Evolutionary conservation across 2,329 filamentous ascomycete genomes (phyloP).

Genomic region (Corynespora cassiicola): DNA sequence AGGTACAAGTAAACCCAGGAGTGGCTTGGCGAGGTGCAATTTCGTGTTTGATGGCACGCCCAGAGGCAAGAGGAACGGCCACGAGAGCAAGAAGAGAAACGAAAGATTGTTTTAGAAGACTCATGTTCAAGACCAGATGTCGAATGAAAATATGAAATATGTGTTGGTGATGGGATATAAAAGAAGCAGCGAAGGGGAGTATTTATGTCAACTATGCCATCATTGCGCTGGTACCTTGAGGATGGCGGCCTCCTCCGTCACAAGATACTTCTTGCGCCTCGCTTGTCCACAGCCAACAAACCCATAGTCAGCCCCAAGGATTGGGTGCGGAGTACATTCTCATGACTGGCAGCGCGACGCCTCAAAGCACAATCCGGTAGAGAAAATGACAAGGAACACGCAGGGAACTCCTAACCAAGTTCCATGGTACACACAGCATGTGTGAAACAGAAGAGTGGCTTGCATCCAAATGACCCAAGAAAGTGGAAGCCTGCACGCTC

Average conservation of each 20-base stretch:
- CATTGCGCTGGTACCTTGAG: no score
- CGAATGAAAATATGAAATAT: conserved; percentile 1
- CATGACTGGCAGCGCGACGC: no score
- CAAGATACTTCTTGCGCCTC: no score
- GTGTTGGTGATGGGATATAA: background rate
- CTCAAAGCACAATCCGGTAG: no score
- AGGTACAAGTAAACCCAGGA: conserved; percentile 22
- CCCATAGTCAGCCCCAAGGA: no score
- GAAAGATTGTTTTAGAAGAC: conserved; percentile 13
- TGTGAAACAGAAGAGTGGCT: conserved; percentile 6
- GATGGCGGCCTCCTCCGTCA: no score
- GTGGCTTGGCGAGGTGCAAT: conserved; percentile 19
- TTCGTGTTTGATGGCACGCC: conserved; percentile 6
- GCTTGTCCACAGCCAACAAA: no score
- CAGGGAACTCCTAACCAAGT: conserved; percentile 1
- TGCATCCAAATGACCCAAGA: no score
- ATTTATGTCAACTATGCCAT: conserved; percentile 4
- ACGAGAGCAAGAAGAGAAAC: conserved; percentile 10
- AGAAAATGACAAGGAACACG: background rate
- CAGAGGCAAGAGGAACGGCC: conserved; percentile 14
- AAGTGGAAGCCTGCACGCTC: no score
- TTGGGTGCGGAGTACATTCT: no score
- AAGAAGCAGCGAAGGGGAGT: no score
- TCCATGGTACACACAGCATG: background rate
- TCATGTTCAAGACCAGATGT: conserved; percentile 14